Conservation (phyloP, 352 stramenopile species). For the Phytophthora tubulina region DNA sequence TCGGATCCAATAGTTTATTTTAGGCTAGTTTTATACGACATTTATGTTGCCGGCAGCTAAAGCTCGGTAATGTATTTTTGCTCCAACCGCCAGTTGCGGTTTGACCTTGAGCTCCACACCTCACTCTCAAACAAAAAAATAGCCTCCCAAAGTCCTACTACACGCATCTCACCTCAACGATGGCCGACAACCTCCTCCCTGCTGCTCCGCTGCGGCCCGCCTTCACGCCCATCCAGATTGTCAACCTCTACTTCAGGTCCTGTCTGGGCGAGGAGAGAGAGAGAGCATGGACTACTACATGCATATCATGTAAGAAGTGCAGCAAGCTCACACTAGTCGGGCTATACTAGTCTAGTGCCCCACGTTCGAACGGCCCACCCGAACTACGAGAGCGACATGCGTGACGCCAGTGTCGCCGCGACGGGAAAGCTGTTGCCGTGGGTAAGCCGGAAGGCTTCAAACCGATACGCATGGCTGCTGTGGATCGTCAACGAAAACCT, state of each 20-base stretch:
- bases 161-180: background rate
- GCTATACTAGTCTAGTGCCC: conserved; percentile 21
- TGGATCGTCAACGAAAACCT: conserved; percentile 19
- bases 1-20: conserved; percentile 14
- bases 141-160: background rate
- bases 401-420: conserved; percentile 8
- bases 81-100: background rate
- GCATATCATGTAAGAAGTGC: conserved; percentile 8
- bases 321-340: conserved; percentile 14
- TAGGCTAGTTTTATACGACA: background rate
- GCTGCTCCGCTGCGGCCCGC: background rate
- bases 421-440: conserved; percentile 2
- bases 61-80: conserved; percentile 7
- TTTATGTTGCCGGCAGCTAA: conserved; percentile 8
- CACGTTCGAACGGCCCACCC: conserved; percentile 6
- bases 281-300: conserved; percentile 3
- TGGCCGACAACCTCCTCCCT: conserved; percentile 17
- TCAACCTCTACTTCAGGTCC: conserved; percentile 11
- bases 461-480: conserved; percentile 12
- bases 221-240: conserved; percentile 12
- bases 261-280: conserved; percentile 11
- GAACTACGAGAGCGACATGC: conserved; percentile 17
- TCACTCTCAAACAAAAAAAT: conserved; percentile 11
- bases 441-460: conserved; percentile 19
- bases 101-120: background rate